phyloP scores from a whole-genome alignment of 352 stramenopile species.

The Phytophthora fragariaefolia region DNA sequence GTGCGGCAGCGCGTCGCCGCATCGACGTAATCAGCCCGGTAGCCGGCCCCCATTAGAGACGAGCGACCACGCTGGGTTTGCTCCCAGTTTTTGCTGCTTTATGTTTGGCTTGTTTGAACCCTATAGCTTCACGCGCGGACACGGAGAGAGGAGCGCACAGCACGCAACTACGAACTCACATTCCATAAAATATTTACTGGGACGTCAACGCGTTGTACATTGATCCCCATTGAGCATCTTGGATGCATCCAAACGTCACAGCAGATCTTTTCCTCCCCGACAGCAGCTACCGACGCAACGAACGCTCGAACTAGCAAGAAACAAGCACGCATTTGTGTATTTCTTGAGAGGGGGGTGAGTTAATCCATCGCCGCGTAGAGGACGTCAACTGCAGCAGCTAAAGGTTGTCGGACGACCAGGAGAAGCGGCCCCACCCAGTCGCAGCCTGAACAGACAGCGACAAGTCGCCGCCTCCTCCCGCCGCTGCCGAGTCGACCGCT shows the following conservation, averaged over 20 bases:
- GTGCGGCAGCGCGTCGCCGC: conserved; percentile 53
- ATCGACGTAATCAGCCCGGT: conserved; percentile 11
- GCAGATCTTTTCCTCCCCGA: no score
- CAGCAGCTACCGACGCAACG: background rate
- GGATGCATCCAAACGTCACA: background rate
- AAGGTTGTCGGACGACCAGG: no score
- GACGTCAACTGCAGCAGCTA: background rate
- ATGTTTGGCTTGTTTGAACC: conserved; percentile 34
- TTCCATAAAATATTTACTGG: conserved; percentile 50
- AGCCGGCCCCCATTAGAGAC: conserved; percentile 30
- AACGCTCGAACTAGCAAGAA: conserved; percentile 24
- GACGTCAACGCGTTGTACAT: conserved; percentile 39
- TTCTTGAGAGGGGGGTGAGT: conserved; percentile 25
- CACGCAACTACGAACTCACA: conserved; percentile 38
- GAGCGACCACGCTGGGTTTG: conserved; percentile 33
- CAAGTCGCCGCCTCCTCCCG: background rate
- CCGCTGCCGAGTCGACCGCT: background rate
- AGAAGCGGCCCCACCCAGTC: background rate
- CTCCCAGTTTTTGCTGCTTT: conserved; percentile 44
- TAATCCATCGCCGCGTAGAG: conserved; percentile 26
- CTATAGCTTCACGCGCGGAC: conserved; percentile 25
- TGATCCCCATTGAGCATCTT: background rate
- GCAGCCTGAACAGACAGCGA: conserved; percentile 9
- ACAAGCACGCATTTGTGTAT: conserved; percentile 35
- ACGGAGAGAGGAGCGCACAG: conserved; percentile 11